phyloP scores from a whole-genome alignment of 2,329 filamentous ascomycete species.

The Arthrobotrys conoides region DNA sequence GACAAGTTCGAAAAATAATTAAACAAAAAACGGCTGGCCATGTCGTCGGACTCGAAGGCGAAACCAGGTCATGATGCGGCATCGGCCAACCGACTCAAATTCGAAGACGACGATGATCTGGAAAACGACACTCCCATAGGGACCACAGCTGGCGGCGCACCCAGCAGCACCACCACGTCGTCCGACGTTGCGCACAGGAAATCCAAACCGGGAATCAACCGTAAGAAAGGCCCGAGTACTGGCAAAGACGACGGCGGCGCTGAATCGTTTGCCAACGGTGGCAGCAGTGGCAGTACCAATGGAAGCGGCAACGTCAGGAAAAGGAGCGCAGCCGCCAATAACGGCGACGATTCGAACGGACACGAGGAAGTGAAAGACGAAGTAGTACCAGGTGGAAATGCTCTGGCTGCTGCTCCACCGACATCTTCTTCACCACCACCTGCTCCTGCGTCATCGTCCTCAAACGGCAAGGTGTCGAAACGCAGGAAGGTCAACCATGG shows the following conservation, averaged over 20 bases:
- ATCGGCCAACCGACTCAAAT: constrained; percentile 47
- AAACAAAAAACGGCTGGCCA: constrained; percentile 46
- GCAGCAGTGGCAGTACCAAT: constrained; percentile 47
- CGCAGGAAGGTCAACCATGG: constrained; percentile 91
- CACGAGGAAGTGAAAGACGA: constrained; percentile 63
- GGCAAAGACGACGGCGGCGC: constrained; percentile 45
- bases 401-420: constrained; percentile 61
- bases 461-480: constrained; percentile 74
- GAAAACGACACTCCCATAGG: constrained; percentile 45
- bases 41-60: constrained; percentile 53
- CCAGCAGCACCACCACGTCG: constrained; percentile 38
- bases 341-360: constrained; percentile 57
- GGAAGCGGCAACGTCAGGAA: constrained; percentile 54
- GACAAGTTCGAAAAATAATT: background rate
- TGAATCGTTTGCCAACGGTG: constrained; percentile 45
- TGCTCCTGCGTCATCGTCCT: constrained; percentile 68
- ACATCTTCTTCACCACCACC: constrained; percentile 64
- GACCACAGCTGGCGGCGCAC: constrained; percentile 18
- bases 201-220: constrained; percentile 43
- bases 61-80: constrained; percentile 35
- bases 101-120: constrained; percentile 42
- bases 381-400: constrained; percentile 62
- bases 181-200: constrained; percentile 60
- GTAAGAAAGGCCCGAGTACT: constrained; percentile 60
- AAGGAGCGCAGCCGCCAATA: constrained; percentile 29